Evolutionary conservation across 345 rosid genomes (phyloP).

Genomic region (Brassica cretica): DNA sequence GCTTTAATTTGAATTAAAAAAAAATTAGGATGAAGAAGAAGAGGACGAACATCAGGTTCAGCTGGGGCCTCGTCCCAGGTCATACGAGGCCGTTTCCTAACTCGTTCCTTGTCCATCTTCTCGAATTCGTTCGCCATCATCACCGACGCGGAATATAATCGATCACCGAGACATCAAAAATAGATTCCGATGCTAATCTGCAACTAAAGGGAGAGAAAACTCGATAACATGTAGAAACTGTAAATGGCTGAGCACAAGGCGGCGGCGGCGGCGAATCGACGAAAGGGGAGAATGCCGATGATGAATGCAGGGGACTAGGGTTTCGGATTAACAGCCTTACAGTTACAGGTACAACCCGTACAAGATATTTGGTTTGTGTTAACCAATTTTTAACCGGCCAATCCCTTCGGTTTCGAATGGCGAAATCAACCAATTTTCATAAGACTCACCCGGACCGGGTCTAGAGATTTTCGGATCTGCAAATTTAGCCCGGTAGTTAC

Average conservation of each 20-base stretch:
- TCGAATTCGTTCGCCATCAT: conserved; percentile 27
- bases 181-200: neutral
- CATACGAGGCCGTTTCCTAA: conserved; percentile 64
- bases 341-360: neutral
- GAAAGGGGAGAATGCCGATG: conserved; percentile 8
- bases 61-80: conserved; percentile 68
- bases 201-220: conserved; percentile 28
- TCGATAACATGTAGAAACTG: neutral
- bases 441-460: neutral
- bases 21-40: neutral
- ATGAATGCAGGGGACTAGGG: conserved; percentile 27
- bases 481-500: neutral
- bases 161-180: conserved; percentile 8
- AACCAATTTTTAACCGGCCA: conserved; percentile 16
- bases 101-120: conserved; percentile 53
- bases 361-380: neutral
- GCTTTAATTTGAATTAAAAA: neutral
- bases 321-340: neutral
- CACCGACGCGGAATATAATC: neutral
- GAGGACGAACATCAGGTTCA: conserved; percentile 53
- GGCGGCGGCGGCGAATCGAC: conserved; percentile 9
- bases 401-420: neutral
- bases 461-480: neutral
- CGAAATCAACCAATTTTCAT: conserved; percentile 1
- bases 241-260: neutral